Percentiles rank a stretch among this genome's conserved stretches.
Conservation (phyloP, 306 rosid genomes). For the Lathyrus oleraceus region DNA sequence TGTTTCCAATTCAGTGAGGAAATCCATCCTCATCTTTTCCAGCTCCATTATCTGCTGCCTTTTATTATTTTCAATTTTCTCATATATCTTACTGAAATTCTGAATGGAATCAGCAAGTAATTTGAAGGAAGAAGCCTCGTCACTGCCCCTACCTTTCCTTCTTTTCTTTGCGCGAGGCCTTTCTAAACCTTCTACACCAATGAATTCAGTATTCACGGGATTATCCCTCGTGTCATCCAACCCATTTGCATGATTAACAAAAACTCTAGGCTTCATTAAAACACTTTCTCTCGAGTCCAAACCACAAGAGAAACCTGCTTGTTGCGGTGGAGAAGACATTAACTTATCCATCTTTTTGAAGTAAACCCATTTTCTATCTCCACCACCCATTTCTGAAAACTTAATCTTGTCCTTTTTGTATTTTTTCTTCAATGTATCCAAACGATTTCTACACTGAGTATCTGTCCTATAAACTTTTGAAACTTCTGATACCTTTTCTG, state of each 20-base stretch:
- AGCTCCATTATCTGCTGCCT: slow-evolving; percentile 77
- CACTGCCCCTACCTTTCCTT: slow-evolving; percentile 48
- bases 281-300: slow-evolving; percentile 73
- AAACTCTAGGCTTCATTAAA: slow-evolving; percentile 61
- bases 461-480: slow-evolving; percentile 75
- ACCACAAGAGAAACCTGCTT: slow-evolving; percentile 69
- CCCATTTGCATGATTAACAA: slow-evolving; percentile 65
- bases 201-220: slow-evolving; percentile 67
- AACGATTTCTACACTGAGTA: slow-evolving; percentile 82
- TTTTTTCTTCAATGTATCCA: slow-evolving; percentile 87
- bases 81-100: slow-evolving; percentile 74
- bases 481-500: slow-evolving; percentile 76
- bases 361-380: slow-evolving; percentile 69
- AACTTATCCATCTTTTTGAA: slow-evolving; percentile 76
- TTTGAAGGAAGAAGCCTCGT: slow-evolving; percentile 58
- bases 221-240: slow-evolving; percentile 77
- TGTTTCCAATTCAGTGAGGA: slow-evolving; percentile 71
- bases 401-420: slow-evolving; percentile 82
- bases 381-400: slow-evolving; percentile 43
- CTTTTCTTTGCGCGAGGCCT: slow-evolving; percentile 65
- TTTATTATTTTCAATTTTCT: slow-evolving; percentile 68
- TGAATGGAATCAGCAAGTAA: slow-evolving; percentile 77
- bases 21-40: slow-evolving; percentile 89
- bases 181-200: slow-evolving; percentile 54
- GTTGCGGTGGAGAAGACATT: slow-evolving; percentile 61